Conservation (phyloP, 805 yeast species). For the Starmerella apicola region DNA sequence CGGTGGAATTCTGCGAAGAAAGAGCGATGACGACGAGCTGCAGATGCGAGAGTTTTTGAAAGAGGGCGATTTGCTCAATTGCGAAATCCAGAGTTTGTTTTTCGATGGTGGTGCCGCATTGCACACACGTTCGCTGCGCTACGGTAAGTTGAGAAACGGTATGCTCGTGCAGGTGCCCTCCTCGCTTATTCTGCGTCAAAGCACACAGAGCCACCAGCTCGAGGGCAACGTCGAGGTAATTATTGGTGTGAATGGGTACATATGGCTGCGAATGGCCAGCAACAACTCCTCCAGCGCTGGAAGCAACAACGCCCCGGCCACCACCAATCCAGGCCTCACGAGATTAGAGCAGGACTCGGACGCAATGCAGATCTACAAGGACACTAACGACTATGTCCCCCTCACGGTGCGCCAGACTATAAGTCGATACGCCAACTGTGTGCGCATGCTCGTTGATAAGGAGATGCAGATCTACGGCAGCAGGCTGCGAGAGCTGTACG, state of each 20-base stretch:
- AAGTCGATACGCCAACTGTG: slow-evolving; percentile 72
- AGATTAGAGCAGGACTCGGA: slow-evolving; percentile 78
- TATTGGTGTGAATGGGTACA: slow-evolving; percentile 86
- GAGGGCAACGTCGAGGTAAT: slow-evolving; percentile 90
- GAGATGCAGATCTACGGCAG: slow-evolving; percentile 80
- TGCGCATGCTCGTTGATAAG: slow-evolving; percentile 67
- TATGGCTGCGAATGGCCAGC: slow-evolving; percentile 84
- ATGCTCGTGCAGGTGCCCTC: slow-evolving; percentile 69
- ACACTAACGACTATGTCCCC: slow-evolving; percentile 64
- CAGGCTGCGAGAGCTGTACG: slow-evolving; percentile 70
- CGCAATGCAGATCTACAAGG: slow-evolving; percentile 90
- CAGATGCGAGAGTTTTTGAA: slow-evolving; percentile 90
- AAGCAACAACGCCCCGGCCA: slow-evolving; percentile 19
- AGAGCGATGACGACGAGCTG: slow-evolving; percentile 87
- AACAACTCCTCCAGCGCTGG: slow-evolving; percentile 24
- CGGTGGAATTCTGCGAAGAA: slow-evolving; percentile 90
- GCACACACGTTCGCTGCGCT: slow-evolving; percentile 89
- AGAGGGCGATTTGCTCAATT: slow-evolving; percentile 91
- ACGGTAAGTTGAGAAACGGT: slow-evolving; percentile 92
- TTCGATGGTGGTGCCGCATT: slow-evolving; percentile 85
- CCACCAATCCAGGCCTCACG: slow-evolving; percentile 41
- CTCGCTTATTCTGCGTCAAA: slow-evolving; percentile 68
- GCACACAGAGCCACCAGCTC: slow-evolving; percentile 74
- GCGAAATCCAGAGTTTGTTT: slow-evolving; percentile 85
- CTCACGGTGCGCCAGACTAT: slow-evolving; percentile 55